Evolutionary conservation across 192 early-diverging fungal species (phyloP).

Genomic region (Umbelopsis sp.): DNA sequence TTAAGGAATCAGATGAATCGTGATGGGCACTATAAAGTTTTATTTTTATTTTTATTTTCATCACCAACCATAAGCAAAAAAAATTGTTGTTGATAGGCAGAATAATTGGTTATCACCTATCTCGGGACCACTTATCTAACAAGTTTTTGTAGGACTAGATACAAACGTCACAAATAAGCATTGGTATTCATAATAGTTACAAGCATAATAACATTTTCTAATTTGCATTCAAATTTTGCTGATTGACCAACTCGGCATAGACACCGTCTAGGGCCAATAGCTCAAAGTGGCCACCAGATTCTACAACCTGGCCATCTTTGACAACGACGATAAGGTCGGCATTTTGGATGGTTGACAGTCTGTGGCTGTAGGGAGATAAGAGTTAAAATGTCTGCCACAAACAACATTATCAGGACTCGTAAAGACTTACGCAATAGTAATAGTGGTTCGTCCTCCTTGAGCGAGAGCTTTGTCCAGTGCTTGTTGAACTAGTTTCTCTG

Average conservation of each 20-base stretch:
- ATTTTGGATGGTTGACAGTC: slow-evolving; percentile 69
- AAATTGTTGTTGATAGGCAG: background rate
- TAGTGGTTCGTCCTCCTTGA: slow-evolving; percentile 65
- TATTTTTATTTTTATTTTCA: too few relatives aligned
- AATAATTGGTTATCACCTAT: background rate
- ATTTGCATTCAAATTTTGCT: slow-evolving; percentile 55
- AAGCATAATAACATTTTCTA: slow-evolving; percentile 15
- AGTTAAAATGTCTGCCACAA: background rate
- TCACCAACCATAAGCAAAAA: background rate
- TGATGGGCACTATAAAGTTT: too few relatives aligned
- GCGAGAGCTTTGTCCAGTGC: slow-evolving; percentile 64
- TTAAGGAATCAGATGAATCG: too few relatives aligned
- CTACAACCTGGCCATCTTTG: slow-evolving; percentile 65
- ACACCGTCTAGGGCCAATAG: slow-evolving; percentile 56
- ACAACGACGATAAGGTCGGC: slow-evolving; percentile 74
- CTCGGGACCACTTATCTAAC: background rate
- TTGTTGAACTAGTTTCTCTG: slow-evolving; percentile 67
- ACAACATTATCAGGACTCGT: background rate
- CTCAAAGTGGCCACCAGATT: slow-evolving; percentile 66
- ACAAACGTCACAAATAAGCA: background rate
- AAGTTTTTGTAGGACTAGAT: background rate
- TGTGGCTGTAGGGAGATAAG: slow-evolving; percentile 38
- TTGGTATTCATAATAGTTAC: background rate
- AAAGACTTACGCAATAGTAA: slow-evolving; percentile 59
- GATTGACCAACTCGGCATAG: slow-evolving; percentile 66